Base-by-base conservation (phyloP, 305 asterid species). In the Salvia sclarea region DNA sequence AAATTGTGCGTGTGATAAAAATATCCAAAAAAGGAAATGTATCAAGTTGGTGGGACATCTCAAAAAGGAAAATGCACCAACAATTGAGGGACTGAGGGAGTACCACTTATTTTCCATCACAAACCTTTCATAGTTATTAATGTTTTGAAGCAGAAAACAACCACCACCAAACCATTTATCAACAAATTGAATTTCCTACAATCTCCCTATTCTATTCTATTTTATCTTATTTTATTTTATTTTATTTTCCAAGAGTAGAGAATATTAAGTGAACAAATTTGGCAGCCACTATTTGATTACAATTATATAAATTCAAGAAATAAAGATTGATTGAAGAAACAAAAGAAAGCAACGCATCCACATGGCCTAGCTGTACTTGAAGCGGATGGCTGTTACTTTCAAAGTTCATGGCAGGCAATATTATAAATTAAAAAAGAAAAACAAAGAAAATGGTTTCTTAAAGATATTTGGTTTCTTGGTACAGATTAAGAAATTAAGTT, bases 331-430 rank as follows among this genome's bases (percentile, higher is more conserved):
- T 22, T 67, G 4, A 64, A 52, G 45, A 71, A 16, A 69, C 44
- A 59, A 54, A 61, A 69, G 68, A 59, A 63, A 72, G 70, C 68
- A 71, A 54, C 28, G 52, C 17, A 50, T 49, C 71, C 84, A 82
- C 90, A 78, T 82, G 88, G 86, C 69, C 80, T 68, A 41, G 83
- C 82, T 81, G 88, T 71, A 75, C 45, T 21, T 48, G 41, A 58
- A 67, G 50, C 68, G 31, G 75, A 81, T 73, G 67, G 76, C 69
- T 61, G 82, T 76, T 78, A 45, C 82, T 68, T 76, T 78, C 83
- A 68, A 69, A 70, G 35, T 61, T 69, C 40, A 62, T 50, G 44
- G 44, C 59, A 28, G 6, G n/a, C 40, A 57, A 18, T n/a, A n/a
- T n/a, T n/a, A 28, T 38, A 50, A 25, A 43, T 66, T n/a, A n/a